These are phyloP conservation scores for Auriscalpium orientale DNA, from an alignment of 768 basidiomycete genomes.

Conservation along the genomic window DNA sequence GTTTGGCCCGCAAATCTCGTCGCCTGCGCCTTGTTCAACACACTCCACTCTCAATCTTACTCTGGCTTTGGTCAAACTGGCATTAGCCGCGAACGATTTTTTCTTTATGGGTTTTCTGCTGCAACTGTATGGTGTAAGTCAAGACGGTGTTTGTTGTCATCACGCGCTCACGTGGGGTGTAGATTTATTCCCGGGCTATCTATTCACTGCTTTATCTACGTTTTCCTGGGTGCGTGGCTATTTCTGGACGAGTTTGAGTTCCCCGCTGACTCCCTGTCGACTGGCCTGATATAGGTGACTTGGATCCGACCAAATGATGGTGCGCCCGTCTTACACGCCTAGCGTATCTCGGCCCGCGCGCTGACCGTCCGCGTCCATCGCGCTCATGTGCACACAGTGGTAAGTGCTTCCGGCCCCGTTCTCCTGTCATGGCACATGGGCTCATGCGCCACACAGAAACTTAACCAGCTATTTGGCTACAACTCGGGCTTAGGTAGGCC, in stretches of 20 bases:
- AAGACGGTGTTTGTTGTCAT: background rate
- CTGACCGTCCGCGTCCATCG: background rate
- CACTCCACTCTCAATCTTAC: slow-evolving; percentile 63
- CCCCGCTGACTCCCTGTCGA: background rate
- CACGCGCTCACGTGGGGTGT: slow-evolving; percentile 18
- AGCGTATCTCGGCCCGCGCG: background rate
- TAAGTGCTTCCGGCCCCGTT: slow-evolving; percentile 1
- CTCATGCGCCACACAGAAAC: slow-evolving; percentile 14
- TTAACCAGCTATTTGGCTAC: slow-evolving; percentile 52
- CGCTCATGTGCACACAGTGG: slow-evolving; percentile 6
- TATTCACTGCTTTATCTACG: slow-evolving; percentile 16
- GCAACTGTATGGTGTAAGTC: slow-evolving; percentile 40
- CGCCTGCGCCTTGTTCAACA: slow-evolving; percentile 70
- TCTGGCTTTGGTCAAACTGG: slow-evolving; percentile 57
- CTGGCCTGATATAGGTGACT: slow-evolving; percentile 6
- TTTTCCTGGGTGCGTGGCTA: slow-evolving; percentile 14
- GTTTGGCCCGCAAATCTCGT: slow-evolving; percentile 76
- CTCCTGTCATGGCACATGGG: background rate
- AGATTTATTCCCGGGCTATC: slow-evolving; percentile 16
- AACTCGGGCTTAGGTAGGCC: slow-evolving; percentile 11
- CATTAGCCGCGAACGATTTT: slow-evolving; percentile 71
- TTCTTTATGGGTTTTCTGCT: slow-evolving; percentile 52
- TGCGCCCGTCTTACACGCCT: background rate
- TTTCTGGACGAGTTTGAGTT: background rate
- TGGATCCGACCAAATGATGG: slow-evolving; percentile 16